Conservation (phyloP, 805 yeast species). For the Candida namnaoensis region DNA sequence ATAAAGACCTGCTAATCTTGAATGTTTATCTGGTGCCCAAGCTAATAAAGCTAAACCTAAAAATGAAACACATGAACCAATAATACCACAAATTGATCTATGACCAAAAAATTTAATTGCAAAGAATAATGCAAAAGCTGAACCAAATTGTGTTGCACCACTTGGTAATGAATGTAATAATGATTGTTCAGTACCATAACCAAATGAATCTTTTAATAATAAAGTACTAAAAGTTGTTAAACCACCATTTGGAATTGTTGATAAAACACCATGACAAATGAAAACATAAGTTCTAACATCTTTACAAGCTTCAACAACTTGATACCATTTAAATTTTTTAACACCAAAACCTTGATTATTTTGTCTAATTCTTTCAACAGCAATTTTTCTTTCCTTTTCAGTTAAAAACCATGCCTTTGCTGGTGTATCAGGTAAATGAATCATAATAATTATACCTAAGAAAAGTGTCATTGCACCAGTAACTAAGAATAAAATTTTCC, state of each 20-base stretch:
- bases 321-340: constrained; percentile 33
- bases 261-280: constrained; percentile 21
- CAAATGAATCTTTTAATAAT: constrained; percentile 11
- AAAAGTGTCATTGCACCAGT: constrained; percentile 42
- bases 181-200: constrained; percentile 11
- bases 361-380: constrained; percentile 31
- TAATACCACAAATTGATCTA: background rate
- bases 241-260: constrained; percentile 36
- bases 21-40: constrained; percentile 3
- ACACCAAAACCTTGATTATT: constrained; percentile 41
- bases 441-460: constrained; percentile 28
- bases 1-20: constrained; percentile 1
- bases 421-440: constrained; percentile 41
- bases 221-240: constrained; percentile 33
- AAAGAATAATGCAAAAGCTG: background rate
- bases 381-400: constrained; percentile 28
- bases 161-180: constrained; percentile 20
- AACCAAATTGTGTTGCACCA: constrained; percentile 17
- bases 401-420: constrained; percentile 26
- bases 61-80: constrained; percentile 7
- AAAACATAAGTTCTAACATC: constrained; percentile 33
- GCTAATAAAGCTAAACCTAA: constrained; percentile 22
- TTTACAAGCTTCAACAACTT: constrained; percentile 30
- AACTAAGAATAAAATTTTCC: constrained; percentile 44
- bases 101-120: background rate